Evolutionary conservation across 202 grass and related monocot species (phyloP).

Genomic region (Panicum hallii): DNA sequence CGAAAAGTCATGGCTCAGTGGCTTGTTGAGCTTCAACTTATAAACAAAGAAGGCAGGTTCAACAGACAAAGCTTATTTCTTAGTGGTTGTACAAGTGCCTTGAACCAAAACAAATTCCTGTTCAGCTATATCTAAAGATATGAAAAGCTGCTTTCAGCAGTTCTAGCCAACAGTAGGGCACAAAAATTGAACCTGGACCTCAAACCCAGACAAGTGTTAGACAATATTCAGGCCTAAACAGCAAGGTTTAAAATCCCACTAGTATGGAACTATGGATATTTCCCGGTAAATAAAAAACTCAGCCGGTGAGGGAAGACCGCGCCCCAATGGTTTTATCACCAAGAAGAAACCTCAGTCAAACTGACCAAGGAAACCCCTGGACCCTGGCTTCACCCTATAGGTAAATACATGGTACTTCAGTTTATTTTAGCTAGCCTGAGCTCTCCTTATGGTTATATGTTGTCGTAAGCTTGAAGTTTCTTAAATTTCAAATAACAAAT

Average conservation of each 20-base stretch:
- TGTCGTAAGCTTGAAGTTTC: not conserved
- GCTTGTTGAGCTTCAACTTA: not conserved
- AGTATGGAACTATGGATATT: not conserved
- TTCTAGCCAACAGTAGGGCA: not conserved
- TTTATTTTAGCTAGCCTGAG: not conserved
- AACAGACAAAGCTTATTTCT: slow-evolving; percentile 24
- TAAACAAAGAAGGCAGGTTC: not conserved
- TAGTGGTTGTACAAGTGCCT: not conserved
- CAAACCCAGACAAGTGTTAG: not conserved
- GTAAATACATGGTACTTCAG: too few relatives aligned
- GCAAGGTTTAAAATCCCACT: not conserved
- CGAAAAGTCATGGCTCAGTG: not conserved
- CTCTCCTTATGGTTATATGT: not conserved
- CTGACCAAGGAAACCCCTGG: too few relatives aligned
- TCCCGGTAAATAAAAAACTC: not conserved
- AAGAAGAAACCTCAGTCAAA: too few relatives aligned
- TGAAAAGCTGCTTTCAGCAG: not conserved
- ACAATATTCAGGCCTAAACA: not conserved
- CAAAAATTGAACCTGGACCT: not conserved
- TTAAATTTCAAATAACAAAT: not conserved
- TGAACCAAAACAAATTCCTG: not conserved
- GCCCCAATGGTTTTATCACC: too few relatives aligned
- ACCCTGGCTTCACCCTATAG: too few relatives aligned
- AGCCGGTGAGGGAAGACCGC: too few relatives aligned
- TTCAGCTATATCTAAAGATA: not conserved